Evolutionary conservation across 2,329 filamentous ascomycete species (phyloP).

Genomic region (Aspergillus niger): DNA sequence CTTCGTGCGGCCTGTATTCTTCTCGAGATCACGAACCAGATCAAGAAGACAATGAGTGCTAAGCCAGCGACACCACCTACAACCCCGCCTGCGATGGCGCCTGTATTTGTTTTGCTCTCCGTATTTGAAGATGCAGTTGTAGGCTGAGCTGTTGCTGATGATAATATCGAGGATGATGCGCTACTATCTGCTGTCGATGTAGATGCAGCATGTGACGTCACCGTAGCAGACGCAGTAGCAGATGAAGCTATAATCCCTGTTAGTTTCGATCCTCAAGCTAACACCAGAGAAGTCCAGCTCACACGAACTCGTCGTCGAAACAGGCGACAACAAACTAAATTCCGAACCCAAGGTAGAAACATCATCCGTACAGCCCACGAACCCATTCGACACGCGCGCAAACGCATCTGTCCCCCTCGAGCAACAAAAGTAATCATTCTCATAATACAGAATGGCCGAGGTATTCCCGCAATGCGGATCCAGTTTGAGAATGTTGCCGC

Average conservation of each 20-base stretch:
- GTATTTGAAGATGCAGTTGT: not conserved
- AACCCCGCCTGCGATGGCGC: constrained; percentile 20
- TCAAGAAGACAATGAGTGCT: constrained; percentile 14
- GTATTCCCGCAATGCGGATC: constrained; percentile 27
- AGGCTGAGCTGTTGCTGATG: not conserved
- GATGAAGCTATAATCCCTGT: no score
- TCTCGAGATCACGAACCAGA: constrained; percentile 22
- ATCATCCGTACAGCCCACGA: constrained; percentile 20
- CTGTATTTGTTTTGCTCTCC: not conserved
- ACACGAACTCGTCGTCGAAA: not conserved
- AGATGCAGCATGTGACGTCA: not conserved
- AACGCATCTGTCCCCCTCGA: constrained; percentile 17
- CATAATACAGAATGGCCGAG: constrained; percentile 25
- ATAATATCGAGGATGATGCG: not conserved
- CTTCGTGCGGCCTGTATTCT: not conserved
- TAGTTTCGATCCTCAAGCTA: not conserved
- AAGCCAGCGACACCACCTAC: constrained; percentile 22
- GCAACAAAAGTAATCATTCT: constrained; percentile 28
- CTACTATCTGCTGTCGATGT: not conserved
- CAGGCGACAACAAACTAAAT: not conserved
- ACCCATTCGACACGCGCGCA: not conserved
- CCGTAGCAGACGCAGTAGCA: not conserved
- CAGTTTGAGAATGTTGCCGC: constrained; percentile 14
- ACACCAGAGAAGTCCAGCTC: no score
- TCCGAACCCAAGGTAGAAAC: constrained; percentile 8